Percentiles rank a stretch among this genome's conserved stretches.
These are phyloP conservation scores for Astraeus odoratus DNA, from an alignment of 768 basidiomycete species.

Conservation along the genomic window DNA sequence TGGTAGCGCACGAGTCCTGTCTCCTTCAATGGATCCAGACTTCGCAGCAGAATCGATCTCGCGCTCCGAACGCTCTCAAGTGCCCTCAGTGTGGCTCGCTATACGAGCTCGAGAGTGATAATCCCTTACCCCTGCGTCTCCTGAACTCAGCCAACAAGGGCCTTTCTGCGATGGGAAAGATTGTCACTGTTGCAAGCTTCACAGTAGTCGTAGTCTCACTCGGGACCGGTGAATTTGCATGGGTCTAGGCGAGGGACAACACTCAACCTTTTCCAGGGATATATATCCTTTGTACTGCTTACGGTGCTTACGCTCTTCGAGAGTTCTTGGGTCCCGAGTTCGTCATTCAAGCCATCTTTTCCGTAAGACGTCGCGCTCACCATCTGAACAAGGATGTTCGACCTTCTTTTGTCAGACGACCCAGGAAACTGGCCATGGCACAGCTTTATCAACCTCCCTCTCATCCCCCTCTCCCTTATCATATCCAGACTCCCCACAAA, in stretches of 20 bases:
- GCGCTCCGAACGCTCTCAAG: slow-evolving; percentile 57
- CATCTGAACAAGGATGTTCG: slow-evolving; percentile 43
- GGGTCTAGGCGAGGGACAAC: neutral
- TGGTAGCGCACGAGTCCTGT: slow-evolving; percentile 75
- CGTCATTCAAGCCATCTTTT: slow-evolving; percentile 10
- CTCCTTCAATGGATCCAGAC: slow-evolving; percentile 75
- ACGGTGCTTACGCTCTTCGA: slow-evolving; percentile 66
- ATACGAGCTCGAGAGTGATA: slow-evolving; percentile 64
- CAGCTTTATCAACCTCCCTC: slow-evolving; percentile 67
- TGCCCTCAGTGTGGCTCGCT: slow-evolving; percentile 69
- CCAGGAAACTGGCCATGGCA: slow-evolving; percentile 70
- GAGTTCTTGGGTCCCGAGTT: slow-evolving; percentile 67
- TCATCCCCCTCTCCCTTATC: slow-evolving; percentile 63
- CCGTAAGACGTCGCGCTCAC: neutral
- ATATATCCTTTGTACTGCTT: slow-evolving; percentile 49
- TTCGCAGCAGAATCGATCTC: slow-evolving; percentile 52
- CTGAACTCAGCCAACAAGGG: slow-evolving; percentile 45
- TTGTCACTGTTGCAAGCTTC: slow-evolving; percentile 44
- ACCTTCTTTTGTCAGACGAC: slow-evolving; percentile 59
- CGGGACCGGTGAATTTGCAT: slow-evolving; percentile 47
- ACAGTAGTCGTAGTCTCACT: slow-evolving; percentile 48
- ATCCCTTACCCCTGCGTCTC: slow-evolving; percentile 44
- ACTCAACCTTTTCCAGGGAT: slow-evolving; percentile 26
- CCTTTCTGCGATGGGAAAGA: slow-evolving; percentile 44
- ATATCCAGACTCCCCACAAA: slow-evolving; percentile 46